Conservation (phyloP, 176 grass and related monocot species). For the Carex myosuroides region DNA sequence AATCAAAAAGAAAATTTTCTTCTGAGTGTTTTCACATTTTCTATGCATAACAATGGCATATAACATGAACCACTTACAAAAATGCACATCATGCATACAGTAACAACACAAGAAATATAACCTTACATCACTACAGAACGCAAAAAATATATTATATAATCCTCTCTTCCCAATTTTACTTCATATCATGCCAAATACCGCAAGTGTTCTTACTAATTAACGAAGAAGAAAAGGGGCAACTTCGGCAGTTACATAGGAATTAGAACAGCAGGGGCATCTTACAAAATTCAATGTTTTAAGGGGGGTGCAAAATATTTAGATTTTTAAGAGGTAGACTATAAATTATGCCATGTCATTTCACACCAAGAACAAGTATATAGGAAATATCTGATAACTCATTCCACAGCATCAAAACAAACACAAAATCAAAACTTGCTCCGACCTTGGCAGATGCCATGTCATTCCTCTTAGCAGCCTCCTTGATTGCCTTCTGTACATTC, state of each 20-base stretch:
- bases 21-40: background rate
- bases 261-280: background rate
- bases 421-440: background rate
- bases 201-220: background rate
- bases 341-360: background rate
- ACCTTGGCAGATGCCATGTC: conserved; percentile 95
- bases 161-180: background rate
- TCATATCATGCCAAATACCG: background rate
- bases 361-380: background rate
- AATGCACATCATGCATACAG: background rate
- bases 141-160: background rate
- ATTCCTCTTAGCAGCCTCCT: conserved; percentile 78
- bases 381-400: background rate
- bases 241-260: background rate
- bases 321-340: background rate
- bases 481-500: conserved; percentile 87
- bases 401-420: background rate
- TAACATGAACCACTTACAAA: background rate
- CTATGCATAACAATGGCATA: background rate
- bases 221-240: background rate
- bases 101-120: background rate
- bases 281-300: background rate
- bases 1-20: background rate
- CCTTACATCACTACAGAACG: background rate
- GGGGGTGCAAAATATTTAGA: background rate